phyloP scores from a whole-genome alignment of 2,329 filamentous ascomycete species.

The Trichoderma asperellum region DNA sequence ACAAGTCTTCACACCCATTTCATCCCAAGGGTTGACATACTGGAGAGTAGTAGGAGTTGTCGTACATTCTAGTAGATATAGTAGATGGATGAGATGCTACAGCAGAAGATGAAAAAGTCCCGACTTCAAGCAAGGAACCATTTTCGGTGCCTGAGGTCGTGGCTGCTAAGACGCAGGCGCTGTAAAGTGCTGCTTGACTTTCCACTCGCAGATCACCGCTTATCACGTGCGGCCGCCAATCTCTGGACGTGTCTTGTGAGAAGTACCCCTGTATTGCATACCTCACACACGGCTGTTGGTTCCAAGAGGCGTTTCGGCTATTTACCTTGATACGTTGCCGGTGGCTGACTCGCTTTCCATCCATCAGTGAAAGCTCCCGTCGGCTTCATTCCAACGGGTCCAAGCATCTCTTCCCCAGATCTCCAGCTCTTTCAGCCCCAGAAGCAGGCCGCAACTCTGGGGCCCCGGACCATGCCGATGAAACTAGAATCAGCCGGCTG shows the following conservation, averaged over 20 bases:
- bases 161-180: too few relatives aligned
- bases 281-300: neutral
- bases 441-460: neutral
- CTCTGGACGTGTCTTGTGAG: neutral
- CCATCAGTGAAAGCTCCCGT: neutral
- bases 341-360: neutral
- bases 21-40: neutral
- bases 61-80: too few relatives aligned
- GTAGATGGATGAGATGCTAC: neutral
- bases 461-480: neutral
- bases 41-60: neutral
- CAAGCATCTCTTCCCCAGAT: constrained; percentile 6
- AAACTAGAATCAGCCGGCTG: neutral
- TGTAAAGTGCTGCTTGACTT: neutral
- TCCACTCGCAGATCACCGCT: neutral
- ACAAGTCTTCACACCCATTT: neutral
- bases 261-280: neutral
- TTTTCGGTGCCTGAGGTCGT: neutral
- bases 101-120: neutral
- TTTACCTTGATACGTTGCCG: neutral
- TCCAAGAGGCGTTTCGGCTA: neutral
- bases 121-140: neutral
- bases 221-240: constrained; percentile 3
- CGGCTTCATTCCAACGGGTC: constrained; percentile 5
- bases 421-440: constrained; percentile 19